Evolutionary conservation across 805 yeast genomes (phyloP), one percentile per base, ranked within the genome.

Genomic region (Hemisphaericaspora nanyangensis): DNA sequence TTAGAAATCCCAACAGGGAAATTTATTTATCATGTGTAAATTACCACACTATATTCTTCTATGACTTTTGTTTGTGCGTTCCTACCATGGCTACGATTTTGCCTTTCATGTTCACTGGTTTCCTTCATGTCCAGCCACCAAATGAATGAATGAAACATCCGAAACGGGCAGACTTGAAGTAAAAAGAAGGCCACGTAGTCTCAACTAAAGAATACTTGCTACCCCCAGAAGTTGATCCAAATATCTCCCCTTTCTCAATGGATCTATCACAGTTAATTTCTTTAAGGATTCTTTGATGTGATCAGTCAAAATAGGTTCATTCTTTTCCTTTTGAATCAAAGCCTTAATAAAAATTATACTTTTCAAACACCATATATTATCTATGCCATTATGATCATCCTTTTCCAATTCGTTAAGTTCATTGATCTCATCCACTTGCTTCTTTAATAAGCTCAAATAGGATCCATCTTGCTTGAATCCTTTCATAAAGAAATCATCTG

Each of bases 361-460:
- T 50, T 85, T 83, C 44, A 86, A 59, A 52, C 96, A 89, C 91
- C 95, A 84, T 34, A 70, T 71, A 52, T 82, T 80, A 42, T 80
- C 86, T 10, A 52, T 48, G 2, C 43, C 39, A 40, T 64, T 70
- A 22, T 22, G 26, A 51, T 87, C 89, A 6, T 79, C 86, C 25
- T 72, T 67, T 52, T 93, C 98, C 34, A 86, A 71, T 26, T 75
- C 80, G 50, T 84, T 80, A 38, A 90, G 70, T 44, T 85, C 88
- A 6, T 69, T 54, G 6, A 89, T 68, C 16, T 69, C 68, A 1
- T 51, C 44, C 7, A 78, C 56, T 35, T 85, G 79, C 1, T 60
- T 54, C 1, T 61, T 44, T 8, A 85, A 54, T 1, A 84, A 49
- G 0, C 52, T 52, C 1, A 49, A 20, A 38, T 69, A 69, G n/a